Conservation (phyloP, 176 grass and related monocot species). For the Echinochloa phyllopogon region DNA sequence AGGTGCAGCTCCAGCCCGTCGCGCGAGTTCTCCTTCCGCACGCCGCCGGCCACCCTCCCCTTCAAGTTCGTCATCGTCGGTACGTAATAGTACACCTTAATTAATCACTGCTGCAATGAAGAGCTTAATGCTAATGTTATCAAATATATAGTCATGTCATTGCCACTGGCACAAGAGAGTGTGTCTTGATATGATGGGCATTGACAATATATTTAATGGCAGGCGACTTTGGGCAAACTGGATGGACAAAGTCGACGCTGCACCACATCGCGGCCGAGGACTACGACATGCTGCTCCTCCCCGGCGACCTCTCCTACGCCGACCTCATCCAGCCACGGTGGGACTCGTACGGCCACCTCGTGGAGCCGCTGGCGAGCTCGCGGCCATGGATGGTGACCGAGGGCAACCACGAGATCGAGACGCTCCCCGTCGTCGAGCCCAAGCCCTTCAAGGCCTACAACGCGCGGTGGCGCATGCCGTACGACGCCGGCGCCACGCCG, state of each 20-base stretch:
- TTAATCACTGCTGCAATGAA: too few relatives aligned
- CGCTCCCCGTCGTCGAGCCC: slow-evolving; percentile 31
- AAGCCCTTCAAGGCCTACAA: slow-evolving; percentile 66
- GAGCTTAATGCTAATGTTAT: too few relatives aligned
- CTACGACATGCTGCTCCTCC: slow-evolving; percentile 72
- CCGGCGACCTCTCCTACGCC: slow-evolving; percentile 79
- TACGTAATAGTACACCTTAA: too few relatives aligned
- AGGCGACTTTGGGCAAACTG: slow-evolving; percentile 72
- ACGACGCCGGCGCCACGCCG: slow-evolving; percentile 19
- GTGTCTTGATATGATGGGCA: too few relatives aligned
- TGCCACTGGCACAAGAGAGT: too few relatives aligned
- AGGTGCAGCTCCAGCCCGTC: slow-evolving; percentile 52
- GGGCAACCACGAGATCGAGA: slow-evolving; percentile 83
- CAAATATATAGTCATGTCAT: too few relatives aligned
- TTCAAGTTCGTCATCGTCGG: slow-evolving; percentile 61
- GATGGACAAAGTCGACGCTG: slow-evolving; percentile 66
- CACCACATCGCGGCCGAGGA: slow-evolving; percentile 51
- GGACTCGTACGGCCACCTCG: slow-evolving; percentile 73
- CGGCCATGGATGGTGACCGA: slow-evolving; percentile 84
- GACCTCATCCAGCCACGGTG: slow-evolving; percentile 48
- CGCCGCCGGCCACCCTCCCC: slow-evolving; percentile 63
- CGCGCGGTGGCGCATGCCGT: slow-evolving; percentile 73
- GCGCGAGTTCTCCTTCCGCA: slow-evolving; percentile 72
- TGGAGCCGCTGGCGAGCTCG: slow-evolving; percentile 75
- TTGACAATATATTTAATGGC: background rate